Evolutionary conservation across 2,329 filamentous ascomycete species (phyloP), one percentile per base, ranked within the genome.

Genomic region (Alternaria viburni): DNA sequence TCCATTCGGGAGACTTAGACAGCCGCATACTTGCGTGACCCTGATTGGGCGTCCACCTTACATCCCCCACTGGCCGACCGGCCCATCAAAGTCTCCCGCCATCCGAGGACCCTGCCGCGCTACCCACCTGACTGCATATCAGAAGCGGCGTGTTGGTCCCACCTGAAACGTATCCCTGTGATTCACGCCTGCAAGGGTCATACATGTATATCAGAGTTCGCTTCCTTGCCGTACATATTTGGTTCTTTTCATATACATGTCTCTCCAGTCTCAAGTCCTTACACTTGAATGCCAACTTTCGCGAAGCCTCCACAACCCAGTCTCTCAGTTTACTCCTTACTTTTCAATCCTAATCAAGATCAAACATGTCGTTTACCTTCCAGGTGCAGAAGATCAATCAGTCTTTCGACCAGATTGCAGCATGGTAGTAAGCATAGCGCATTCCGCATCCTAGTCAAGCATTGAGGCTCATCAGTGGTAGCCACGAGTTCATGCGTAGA

Each of bases 341-440:
- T 51, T 44, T 15, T 52, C 41, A 11, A 17, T 23, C 41, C 21
- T 10, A 23, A 19, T 15, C 23, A 23, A 15, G 15, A 7, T 51
- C 25, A 55, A 69, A 15, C n/a, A 77, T 77, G 75, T 77, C 76
- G 46, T 77, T 71, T 63, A 66, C 68, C 9, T 78, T 72, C 51
- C 68, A 76, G 23, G 45, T 78, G 9, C 72, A 79, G 25, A 71
- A 70, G 54, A 77, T 79, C 61, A 78, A 78, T 26, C 62, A 70
- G 8, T 74, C 73, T 15, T 77, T 79, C 41, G 75, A 78, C n/a
- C 71, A 67, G 17, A 72, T 78, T 45, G 75, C 70, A 17, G 56
- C 55, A 12, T 78, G 75, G 76, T 78, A 79, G 74, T 76, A 66
- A 56, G 74, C 68, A n/a, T 28, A 21, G n/a, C 43, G 12, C 4